A percentile compares a stretch with the other conserved stretches of the same genome.
Evolutionary conservation across 2,329 filamentous ascomycete species (phyloP).

Genomic region (Paraphaeosphaeria sporulosa): DNA sequence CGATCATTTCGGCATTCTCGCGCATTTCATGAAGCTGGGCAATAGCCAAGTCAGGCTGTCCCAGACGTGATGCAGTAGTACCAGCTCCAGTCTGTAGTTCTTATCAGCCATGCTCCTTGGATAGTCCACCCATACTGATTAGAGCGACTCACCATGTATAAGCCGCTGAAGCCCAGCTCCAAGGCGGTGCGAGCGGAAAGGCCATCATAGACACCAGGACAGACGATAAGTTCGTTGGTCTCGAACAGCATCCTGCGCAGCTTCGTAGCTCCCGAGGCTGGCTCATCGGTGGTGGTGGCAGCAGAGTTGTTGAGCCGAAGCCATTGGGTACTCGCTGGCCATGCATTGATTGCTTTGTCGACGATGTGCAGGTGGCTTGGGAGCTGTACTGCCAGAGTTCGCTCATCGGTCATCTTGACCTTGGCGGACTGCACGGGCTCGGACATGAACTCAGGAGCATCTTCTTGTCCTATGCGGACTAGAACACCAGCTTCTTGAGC

Average conservation of each 20-base stretch:
- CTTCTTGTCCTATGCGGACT: background rate
- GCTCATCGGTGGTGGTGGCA: background rate
- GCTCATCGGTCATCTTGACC: background rate
- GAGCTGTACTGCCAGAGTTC: conserved; percentile 1
- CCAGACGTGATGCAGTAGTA: conserved; percentile 60
- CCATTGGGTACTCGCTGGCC: conserved; percentile 1
- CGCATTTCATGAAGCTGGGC: conserved; percentile 67
- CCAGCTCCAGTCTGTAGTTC: conserved; percentile 14
- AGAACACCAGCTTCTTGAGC: background rate
- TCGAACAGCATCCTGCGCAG: conserved; percentile 23
- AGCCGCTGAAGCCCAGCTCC: conserved; percentile 64
- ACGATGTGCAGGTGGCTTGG: background rate
- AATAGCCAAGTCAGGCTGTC: conserved; percentile 67
- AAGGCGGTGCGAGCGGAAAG: conserved; percentile 68
- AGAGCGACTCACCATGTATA: conserved; percentile 62
- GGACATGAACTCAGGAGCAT: background rate
- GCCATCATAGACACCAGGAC: conserved; percentile 71
- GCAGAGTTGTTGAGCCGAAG: conserved; percentile 8
- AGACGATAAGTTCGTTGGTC: conserved; percentile 53
- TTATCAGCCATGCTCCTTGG: too few species aligned
- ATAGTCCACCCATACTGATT: background rate
- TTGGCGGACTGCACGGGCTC: background rate
- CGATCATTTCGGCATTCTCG: conserved; percentile 67
- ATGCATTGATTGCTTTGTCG: background rate
- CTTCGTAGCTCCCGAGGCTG: conserved; percentile 16